These are phyloP conservation scores for Microcyclospora tardicrescens DNA, from an alignment of 2,329 filamentous ascomycete genomes.

Conservation along the genomic window DNA sequence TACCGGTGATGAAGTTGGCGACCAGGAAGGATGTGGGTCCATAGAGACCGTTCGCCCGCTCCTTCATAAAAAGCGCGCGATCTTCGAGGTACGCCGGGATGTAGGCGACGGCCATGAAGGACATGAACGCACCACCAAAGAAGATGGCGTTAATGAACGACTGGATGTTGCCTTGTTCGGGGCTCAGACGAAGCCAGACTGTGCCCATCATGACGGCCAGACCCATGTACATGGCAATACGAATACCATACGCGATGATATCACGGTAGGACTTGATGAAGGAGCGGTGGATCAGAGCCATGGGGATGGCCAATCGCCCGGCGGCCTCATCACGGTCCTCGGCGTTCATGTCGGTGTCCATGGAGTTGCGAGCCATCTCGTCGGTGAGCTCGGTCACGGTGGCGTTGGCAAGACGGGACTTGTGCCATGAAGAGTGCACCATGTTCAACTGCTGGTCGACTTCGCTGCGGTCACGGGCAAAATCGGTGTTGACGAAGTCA, in stretches of 20 bases:
- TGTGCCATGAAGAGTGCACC: conserved; percentile 45
- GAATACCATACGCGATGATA: conserved; percentile 70
- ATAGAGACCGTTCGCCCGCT: conserved; percentile 70
- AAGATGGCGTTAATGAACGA: conserved; percentile 70
- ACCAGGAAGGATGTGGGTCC: conserved; percentile 59
- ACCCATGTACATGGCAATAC: conserved; percentile 68
- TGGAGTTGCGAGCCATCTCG: conserved; percentile 23
- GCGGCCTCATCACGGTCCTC: conserved; percentile 26
- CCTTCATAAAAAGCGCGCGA: conserved; percentile 57
- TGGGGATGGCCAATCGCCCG: conserved; percentile 37
- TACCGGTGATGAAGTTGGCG: conserved; percentile 68
- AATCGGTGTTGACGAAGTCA: conserved; percentile 67
- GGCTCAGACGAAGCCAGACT: conserved; percentile 62
- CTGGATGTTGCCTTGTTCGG: conserved; percentile 60
- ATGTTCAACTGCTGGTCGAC: conserved; percentile 37
- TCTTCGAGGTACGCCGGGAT: conserved; percentile 76
- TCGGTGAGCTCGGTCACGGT: conserved; percentile 23
- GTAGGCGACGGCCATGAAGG: conserved; percentile 56
- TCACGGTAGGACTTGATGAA: conserved; percentile 79
- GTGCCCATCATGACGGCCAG: conserved; percentile 81
- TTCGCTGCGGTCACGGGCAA: conserved; percentile 40
- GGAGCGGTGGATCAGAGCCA: conserved; percentile 60
- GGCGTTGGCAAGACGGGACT: conserved; percentile 30
- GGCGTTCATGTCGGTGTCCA: conserved; percentile 19
- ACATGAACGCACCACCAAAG: conserved; percentile 41